Percentiles rank a stretch among this genome's conserved stretches.
Evolutionary conservation across 2,329 filamentous ascomycete genomes (phyloP).

Genomic region (Hypomyces rosellus): DNA sequence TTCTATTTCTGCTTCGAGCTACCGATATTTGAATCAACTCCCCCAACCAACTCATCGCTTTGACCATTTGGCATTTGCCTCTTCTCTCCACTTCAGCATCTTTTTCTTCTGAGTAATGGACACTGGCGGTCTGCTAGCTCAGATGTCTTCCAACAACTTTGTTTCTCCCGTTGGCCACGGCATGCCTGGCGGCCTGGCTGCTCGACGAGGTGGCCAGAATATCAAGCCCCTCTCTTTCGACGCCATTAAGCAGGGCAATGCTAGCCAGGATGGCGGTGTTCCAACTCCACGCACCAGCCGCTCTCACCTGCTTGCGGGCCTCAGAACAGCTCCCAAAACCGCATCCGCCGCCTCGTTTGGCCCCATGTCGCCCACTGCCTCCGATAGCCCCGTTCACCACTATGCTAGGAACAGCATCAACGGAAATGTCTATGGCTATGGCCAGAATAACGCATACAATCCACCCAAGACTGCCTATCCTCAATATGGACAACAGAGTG

Average conservation of each 20-base stretch:
- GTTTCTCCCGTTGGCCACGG: conserved; percentile 64
- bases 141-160: conserved; percentile 91
- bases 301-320: conserved; percentile 85
- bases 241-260: conserved; percentile 60
- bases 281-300: conserved; percentile 89
- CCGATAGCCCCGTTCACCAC: conserved; percentile 33
- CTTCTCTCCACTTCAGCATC: conserved; percentile 8
- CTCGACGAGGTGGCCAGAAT: conserved; percentile 74
- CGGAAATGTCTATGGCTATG: conserved; percentile 39
- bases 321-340: conserved; percentile 90
- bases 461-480: conserved; percentile 55
- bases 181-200: conserved; percentile 77
- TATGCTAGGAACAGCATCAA: conserved; percentile 39
- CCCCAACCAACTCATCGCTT: conserved; percentile 6
- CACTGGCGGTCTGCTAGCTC: conserved; percentile 95
- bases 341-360: conserved; percentile 65
- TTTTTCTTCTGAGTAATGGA: conserved; percentile 56
- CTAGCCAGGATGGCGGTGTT: conserved; percentile 60
- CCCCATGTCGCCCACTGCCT: conserved; percentile 51
- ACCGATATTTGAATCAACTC: conserved; percentile 1
- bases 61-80: conserved; percentile 1
- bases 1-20: conserved; percentile 8
- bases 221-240: conserved; percentile 87
- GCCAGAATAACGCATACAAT: conserved; percentile 38
- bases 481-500: conserved; percentile 34